Conservation (phyloP, 345 rosid genomes). For the Combretum micranthum region DNA sequence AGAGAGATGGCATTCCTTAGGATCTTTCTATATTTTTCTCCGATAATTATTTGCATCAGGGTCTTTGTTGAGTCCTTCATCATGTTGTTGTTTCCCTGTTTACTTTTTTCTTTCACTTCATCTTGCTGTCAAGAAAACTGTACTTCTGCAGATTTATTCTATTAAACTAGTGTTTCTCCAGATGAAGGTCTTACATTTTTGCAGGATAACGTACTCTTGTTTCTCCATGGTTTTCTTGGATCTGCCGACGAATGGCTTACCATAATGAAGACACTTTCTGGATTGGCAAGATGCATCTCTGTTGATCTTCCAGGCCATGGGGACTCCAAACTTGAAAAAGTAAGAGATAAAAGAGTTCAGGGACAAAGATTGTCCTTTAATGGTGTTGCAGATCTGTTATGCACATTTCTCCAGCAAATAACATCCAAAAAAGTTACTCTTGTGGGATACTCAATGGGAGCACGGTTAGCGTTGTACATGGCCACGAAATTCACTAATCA, state of each 20-base stretch:
- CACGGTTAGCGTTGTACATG: constrained; percentile 82
- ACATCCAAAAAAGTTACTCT: constrained; percentile 53
- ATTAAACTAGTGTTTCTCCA: too few relatives aligned
- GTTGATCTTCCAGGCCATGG: constrained; percentile 95
- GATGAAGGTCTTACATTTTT: background rate
- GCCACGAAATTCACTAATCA: constrained; percentile 47
- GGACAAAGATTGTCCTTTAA: constrained; percentile 48
- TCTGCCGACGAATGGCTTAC: constrained; percentile 87
- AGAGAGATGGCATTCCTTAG: too few relatives aligned
- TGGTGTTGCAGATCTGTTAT: constrained; percentile 33
- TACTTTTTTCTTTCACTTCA: too few relatives aligned
- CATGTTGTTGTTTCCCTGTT: too few relatives aligned
- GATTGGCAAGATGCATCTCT: constrained; percentile 76
- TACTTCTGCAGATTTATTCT: too few relatives aligned
- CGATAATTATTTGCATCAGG: too few relatives aligned
- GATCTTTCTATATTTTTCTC: too few relatives aligned
- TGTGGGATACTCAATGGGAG: constrained; percentile 97
- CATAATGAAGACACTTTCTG: constrained; percentile 69
- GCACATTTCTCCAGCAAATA: constrained; percentile 38
- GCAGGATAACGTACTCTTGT: constrained; percentile 54
- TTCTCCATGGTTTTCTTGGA: constrained; percentile 95
- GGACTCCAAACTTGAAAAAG: constrained; percentile 37
- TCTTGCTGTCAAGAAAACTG: too few relatives aligned
- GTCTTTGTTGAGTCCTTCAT: too few relatives aligned
- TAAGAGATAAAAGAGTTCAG: constrained; percentile 15